Evolutionary conservation across 352 stramenopile genomes (phyloP), one percentile per base, ranked within the genome.

Genomic region (Phytophthora vignae): DNA sequence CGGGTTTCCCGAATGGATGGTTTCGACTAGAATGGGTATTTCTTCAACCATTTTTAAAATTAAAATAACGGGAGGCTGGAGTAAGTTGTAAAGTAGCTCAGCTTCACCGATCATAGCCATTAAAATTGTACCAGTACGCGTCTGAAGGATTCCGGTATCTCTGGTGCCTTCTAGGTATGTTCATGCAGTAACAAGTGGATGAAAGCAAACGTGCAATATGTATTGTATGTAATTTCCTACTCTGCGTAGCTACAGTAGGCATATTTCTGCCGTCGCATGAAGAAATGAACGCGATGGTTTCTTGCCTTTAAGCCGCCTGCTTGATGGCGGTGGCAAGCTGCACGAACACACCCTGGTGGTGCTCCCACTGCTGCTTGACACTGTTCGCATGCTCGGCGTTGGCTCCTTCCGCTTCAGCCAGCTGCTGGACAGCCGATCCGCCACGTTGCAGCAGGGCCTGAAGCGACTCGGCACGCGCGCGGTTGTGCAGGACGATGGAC

Each of bases 291-390:
- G 54, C 59, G 44, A 71, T 27, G 55, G 31, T 3, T 64, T 49
- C 67, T 29, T 29, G 22, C 12, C 44, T 31, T 74, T 75, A 90
- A 46, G 78, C 78, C 27, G 72, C 53, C 66, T 92, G 84, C 78
- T 95, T 95, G 75, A 95, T 93, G 33, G 83, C 78, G 31, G 88
- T 94, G 9, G 88, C 88, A 19, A 95, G 64, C 64, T 86, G 72
- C 57, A 95, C 87, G 67, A 95, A 95, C 67, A 84, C 40, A 25
- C 80, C 76, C 69, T 95, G 88, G 54, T 79, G 72, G 38, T 85
- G 73, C 38, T 88, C 78, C 88, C 88, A 95, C 57, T 84, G 72
- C 53, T 76, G 64, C 74, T 91, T 86, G 22, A 90, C 72, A n/a
- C 64, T 72, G 11, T 55, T 59, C 54, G 52, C 67, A 46, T 79